phyloP scores from a whole-genome alignment of 371 early-diverging fungal species.

The Choanephora cucurbitarum region DNA sequence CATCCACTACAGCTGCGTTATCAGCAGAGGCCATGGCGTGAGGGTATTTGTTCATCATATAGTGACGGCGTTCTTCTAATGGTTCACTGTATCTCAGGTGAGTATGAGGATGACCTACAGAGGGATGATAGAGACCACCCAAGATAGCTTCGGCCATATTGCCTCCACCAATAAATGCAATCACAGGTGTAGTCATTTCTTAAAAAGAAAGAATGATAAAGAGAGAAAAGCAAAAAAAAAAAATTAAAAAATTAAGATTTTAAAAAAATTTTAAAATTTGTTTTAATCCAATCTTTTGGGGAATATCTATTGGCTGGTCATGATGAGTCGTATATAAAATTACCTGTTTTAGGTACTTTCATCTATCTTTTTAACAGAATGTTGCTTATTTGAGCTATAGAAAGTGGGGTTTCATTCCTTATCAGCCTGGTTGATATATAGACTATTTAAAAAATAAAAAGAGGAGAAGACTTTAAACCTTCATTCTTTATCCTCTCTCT shows the following conservation, averaged over 20 bases:
- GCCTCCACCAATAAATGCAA: conserved; percentile 89
- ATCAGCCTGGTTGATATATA: too few relatives aligned
- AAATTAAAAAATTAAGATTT: not conserved
- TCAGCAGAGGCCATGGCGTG: conserved; percentile 46
- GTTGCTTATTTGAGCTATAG: too few relatives aligned
- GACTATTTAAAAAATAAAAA: too few relatives aligned
- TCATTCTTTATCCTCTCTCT: too few relatives aligned
- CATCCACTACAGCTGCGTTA: conserved; percentile 46
- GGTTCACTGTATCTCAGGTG: conserved; percentile 84
- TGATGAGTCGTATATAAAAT: conserved; percentile 22
- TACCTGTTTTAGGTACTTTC: conserved; percentile 2
- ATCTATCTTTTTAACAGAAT: not conserved
- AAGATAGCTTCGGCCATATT: conserved; percentile 94
- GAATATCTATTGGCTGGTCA: conserved; percentile 23
- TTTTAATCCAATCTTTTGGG: not conserved
- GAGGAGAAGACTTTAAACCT: too few relatives aligned
- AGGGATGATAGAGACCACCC: conserved; percentile 69
- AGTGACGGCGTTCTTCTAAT: conserved; percentile 60
- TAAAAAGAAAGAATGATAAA: conserved; percentile 1
- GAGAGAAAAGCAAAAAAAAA: not conserved
- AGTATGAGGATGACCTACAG: conserved; percentile 65
- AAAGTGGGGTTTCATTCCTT: not conserved
- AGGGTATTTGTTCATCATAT: conserved; percentile 64
- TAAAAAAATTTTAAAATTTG: conserved; percentile 7
- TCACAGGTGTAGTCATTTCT: conserved; percentile 18